A percentile compares a stretch with the other conserved stretches of the same genome.
Evolutionary conservation across 305 asterid species (phyloP).

Genomic region (Solanum hybrid): DNA sequence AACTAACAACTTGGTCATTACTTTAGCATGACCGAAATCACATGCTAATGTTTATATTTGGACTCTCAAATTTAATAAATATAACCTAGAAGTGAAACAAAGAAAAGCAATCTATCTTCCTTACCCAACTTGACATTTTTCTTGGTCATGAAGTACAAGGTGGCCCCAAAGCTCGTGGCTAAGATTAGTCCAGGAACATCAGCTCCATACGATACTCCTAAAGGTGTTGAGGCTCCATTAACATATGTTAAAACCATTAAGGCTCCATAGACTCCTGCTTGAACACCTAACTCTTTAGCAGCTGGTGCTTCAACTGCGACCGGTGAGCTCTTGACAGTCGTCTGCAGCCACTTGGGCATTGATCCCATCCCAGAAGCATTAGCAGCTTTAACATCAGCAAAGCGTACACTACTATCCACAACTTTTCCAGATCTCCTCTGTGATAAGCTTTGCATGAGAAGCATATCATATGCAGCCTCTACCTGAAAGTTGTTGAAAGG

Average conservation of each 20-base stretch:
- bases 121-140: constrained; percentile 86
- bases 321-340: constrained; percentile 41
- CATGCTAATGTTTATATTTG: background rate
- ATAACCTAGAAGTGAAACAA: background rate
- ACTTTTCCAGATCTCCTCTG: constrained; percentile 93
- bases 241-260: constrained; percentile 74
- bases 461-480: constrained; percentile 97
- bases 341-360: constrained; percentile 86
- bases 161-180: constrained; percentile 93
- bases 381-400: constrained; percentile 83
- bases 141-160: constrained; percentile 95
- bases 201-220: constrained; percentile 54
- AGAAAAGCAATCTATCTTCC: constrained; percentile 10
- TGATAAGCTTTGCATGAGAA: constrained; percentile 87
- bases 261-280: constrained; percentile 97
- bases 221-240: constrained; percentile 69
- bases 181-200: constrained; percentile 94
- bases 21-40: background rate
- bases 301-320: constrained; percentile 77
- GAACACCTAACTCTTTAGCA: constrained; percentile 71
- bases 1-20: background rate
- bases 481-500: constrained; percentile 36
- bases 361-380: constrained; percentile 49
- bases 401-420: constrained; percentile 61
- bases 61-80: background rate